Base-by-base conservation (phyloP, 2,329 filamentous ascomycete species). In the Xylaria sp. region DNA sequence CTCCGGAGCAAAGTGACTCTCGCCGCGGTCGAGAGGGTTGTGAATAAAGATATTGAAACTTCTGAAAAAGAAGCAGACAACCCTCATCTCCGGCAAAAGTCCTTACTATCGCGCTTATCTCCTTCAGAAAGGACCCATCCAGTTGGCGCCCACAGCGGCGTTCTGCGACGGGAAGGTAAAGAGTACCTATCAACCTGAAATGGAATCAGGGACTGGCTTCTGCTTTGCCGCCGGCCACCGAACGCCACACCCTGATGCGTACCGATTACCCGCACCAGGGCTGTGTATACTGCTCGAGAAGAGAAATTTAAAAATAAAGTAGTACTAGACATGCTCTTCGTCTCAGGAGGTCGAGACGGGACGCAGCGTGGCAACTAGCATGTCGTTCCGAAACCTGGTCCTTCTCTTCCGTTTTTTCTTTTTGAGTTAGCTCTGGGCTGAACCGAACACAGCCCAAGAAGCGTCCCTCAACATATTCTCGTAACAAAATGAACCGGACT, bases 81-180 rank as follows among this genome's bases (percentile, higher is more conserved):
- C 64, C 53, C 64, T 58, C 11, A 49, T 58, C 44, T 67, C 68
- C 42, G 70, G 74, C 72, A 75, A 72, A 60, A 67, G 74, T 75
- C 65, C 78, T 80, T 80, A 80, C 78, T 82, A 82, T 81, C 79
- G 76, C 79, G 79, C 78, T 80, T 82, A 70, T 81, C 79, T 78
- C 78, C 78, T 81, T 81, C 78, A 80, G 78, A 80, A 79, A 79
- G 74, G 74, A 75, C 69, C 75, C 75, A 73, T 30, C 5, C 23
- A 30, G 23, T 30, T 30, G 5, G 23, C 5, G 23, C 23, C 23
- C 23, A 30, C 23, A 30, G 23, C 23, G 23, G 5, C 23, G 23
- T 30, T 30, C 5, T 30, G 4, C 5, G 23, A 30, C 23, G 23
- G 23, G 23, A 30, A 30, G 23, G 16, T 16, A 16, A 16, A 16